Evolutionary conservation across 345 rosid genomes (phyloP).

Genomic region (Salix suchowensis): DNA sequence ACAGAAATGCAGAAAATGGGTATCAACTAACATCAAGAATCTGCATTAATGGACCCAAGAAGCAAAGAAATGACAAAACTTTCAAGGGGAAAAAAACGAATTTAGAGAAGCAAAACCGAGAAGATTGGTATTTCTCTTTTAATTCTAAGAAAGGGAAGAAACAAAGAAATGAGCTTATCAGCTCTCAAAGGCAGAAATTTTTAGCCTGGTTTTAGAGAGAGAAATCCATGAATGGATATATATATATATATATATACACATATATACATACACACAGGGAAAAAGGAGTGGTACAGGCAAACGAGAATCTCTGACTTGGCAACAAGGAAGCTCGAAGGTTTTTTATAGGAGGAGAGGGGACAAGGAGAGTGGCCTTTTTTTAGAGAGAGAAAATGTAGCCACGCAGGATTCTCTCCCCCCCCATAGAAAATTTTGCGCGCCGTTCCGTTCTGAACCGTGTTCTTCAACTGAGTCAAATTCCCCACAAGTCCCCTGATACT

Average conservation of each 20-base stretch:
- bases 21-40: slow-evolving; percentile 18
- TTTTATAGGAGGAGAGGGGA: background rate
- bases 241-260: too few relatives aligned
- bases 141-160: background rate
- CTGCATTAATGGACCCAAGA: background rate
- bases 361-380: background rate
- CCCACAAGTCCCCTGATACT: too few relatives aligned
- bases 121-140: background rate
- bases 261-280: too few relatives aligned
- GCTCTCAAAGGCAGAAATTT: background rate
- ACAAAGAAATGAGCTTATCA: background rate
- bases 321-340: slow-evolving; percentile 1
- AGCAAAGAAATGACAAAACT: background rate
- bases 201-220: background rate
- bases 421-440: background rate
- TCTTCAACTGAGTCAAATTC: too few relatives aligned
- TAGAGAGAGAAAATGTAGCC: background rate
- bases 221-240: background rate
- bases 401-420: slow-evolving; percentile 1
- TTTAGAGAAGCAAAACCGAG: background rate
- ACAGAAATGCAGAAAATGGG: background rate
- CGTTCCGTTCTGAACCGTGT: slow-evolving; percentile 1
- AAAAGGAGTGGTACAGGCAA: background rate
- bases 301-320: slow-evolving; percentile 4
- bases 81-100: background rate